A percentile compares a stretch with the other conserved stretches of the same genome.
These are phyloP conservation scores for Teratosphaeria zuluensis DNA, from an alignment of 2,329 filamentous ascomycete genomes.

Conservation along the genomic window DNA sequence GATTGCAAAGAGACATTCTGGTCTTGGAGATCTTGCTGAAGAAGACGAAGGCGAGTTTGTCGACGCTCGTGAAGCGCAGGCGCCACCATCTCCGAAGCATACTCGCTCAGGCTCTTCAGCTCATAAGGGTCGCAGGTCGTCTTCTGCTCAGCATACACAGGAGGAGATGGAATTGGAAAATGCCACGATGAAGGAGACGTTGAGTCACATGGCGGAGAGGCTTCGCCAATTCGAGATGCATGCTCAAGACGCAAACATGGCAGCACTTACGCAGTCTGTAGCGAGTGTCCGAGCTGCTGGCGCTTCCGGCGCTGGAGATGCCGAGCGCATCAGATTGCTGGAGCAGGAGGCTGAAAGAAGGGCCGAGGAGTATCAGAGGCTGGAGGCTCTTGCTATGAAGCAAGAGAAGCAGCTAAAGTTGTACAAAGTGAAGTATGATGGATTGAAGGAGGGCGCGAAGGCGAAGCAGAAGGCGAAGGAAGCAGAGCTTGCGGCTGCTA, in stretches of 20 bases:
- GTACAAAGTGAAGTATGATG: slow-evolving; percentile 59
- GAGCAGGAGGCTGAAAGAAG: slow-evolving; percentile 55
- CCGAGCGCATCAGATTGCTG: slow-evolving; percentile 32
- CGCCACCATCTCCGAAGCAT: slow-evolving; percentile 31
- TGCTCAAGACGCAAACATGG: slow-evolving; percentile 64
- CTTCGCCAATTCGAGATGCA: slow-evolving; percentile 91
- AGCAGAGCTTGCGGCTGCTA: not conserved
- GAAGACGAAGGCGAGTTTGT: slow-evolving; percentile 78
- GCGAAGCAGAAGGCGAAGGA: slow-evolving; percentile 5
- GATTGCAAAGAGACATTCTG: slow-evolving; percentile 46
- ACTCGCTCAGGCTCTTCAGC: slow-evolving; percentile 30
- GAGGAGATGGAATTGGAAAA: slow-evolving; percentile 90
- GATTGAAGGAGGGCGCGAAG: slow-evolving; percentile 53
- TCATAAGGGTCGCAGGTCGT: slow-evolving; percentile 35
- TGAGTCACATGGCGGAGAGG: slow-evolving; percentile 76
- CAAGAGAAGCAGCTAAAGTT: slow-evolving; percentile 54
- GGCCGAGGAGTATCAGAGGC: slow-evolving; percentile 50
- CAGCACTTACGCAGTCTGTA: slow-evolving; percentile 75
- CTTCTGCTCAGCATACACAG: slow-evolving; percentile 38
- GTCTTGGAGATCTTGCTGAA: slow-evolving; percentile 37
- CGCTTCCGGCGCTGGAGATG: slow-evolving; percentile 8
- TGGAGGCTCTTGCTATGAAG: slow-evolving; percentile 52
- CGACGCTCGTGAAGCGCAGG: slow-evolving; percentile 64
- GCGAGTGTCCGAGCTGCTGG: slow-evolving; percentile 34
- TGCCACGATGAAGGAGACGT: slow-evolving; percentile 68